Base-by-base conservation (phyloP, 768 basidiomycete genomes). In the Chalciporus piperatus region DNA sequence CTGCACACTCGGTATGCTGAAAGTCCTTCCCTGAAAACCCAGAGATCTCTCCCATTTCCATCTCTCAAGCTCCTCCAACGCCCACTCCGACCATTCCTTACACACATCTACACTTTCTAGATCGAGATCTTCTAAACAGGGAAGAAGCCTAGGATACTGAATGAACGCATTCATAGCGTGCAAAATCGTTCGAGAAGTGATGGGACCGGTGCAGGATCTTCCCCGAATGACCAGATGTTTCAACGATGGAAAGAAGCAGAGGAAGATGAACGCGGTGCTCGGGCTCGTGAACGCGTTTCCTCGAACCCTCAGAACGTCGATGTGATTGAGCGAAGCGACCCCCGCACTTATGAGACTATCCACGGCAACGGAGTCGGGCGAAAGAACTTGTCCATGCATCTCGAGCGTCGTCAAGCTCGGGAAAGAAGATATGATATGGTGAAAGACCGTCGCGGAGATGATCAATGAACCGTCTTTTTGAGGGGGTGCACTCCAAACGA, bases 371-470 rank as follows among this genome's bases (percentile, higher is more conserved):
- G 40, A 47, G 28, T 62, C 55, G 47, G 58, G 43, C 17, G 25
- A 56, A 1, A 57, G 44, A 22, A 51, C 53, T 37, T 55, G 51
- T 2, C 48, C 62, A 20, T 43, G 51, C 7, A 63, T 45, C 44
- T 61, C 62, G 25, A 63, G 62, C n/a, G 37, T 44, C 13, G 42
- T 55, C 22, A 63, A 32, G 22, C 33, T 61, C 6, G 61, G 61
- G 35, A 64, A 61, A 16, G 61, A 63, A 14, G 59, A 48, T 9
- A 58, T 41, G 45, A 61, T 23, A 2, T 48, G 56, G 38, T 63
- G 50, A 41, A 63, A 64, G 20, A 50, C 54, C 4, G 56, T 10
- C 25, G 51, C 45, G 1, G 62, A 54, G 40, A 64, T 50, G 13
- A 50, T 17, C 16, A 61, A 48, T 20, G 62, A 53, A 8, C 54